Percentiles rank a stretch among this genome's conserved stretches.
Conservation (phyloP, 768 basidiomycete species). For the Lactarius akahatsu region DNA sequence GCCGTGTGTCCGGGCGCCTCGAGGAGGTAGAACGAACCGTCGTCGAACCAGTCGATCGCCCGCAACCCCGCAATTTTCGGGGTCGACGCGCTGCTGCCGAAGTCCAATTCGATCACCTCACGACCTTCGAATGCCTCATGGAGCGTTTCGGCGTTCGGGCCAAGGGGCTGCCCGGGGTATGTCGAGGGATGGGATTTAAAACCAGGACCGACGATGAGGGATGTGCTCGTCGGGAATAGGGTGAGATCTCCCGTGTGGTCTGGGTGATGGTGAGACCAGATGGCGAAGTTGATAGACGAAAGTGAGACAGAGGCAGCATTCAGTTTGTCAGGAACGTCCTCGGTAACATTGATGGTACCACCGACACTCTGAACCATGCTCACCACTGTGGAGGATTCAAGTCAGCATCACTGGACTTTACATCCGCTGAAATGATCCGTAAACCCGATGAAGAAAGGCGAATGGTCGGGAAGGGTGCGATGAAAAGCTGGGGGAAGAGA, state of each 20-base stretch:
- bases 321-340: neutral
- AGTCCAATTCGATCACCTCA: neutral
- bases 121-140: constrained; percentile 1
- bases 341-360: neutral
- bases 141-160: neutral
- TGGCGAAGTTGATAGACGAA: neutral
- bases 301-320: neutral
- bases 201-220: constrained; percentile 8
- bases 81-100: neutral
- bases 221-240: neutral
- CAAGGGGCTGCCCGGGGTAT: neutral
- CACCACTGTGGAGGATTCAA: neutral
- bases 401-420: neutral
- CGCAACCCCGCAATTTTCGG: neutral
- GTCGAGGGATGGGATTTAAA: neutral
- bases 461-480: neutral
- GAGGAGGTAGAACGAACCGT: neutral
- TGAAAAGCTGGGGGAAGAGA: neutral
- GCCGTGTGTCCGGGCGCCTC: neutral
- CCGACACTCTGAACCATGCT: neutral
- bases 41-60: constrained; percentile 1
- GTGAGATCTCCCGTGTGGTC: neutral
- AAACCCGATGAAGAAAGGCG: neutral
- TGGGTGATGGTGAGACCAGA: constrained; percentile 6
- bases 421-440: neutral